A percentile compares a stretch with the other conserved stretches of the same genome.
These are phyloP conservation scores for Suhomyces kilbournensis DNA, from an alignment of 805 yeast genomes.

Conservation along the genomic window DNA sequence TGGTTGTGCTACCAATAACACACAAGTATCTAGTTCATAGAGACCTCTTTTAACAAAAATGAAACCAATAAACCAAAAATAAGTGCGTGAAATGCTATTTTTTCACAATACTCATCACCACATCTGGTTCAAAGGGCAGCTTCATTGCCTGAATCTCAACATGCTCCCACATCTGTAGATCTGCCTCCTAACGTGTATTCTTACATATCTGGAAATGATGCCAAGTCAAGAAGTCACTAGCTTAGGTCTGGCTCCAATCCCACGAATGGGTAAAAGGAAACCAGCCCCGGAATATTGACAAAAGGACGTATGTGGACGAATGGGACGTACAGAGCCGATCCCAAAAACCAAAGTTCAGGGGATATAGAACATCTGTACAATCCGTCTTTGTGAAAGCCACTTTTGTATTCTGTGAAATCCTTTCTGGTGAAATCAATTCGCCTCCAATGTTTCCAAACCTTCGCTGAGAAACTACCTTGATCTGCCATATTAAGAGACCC, in stretches of 20 bases:
- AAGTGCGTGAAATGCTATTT: background rate
- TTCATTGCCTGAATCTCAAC: background rate
- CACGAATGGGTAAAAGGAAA: background rate
- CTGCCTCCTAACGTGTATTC: background rate
- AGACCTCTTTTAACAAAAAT: conserved; percentile 2
- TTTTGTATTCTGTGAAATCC: background rate
- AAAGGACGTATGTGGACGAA: background rate
- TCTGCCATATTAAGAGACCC: background rate
- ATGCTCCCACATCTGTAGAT: background rate
- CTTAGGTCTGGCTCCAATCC: background rate
- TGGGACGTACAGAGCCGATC: background rate
- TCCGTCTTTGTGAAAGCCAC: background rate
- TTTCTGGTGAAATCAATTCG: background rate
- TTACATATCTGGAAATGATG: background rate
- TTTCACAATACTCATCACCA: background rate
- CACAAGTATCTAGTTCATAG: background rate
- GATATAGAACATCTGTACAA: background rate
- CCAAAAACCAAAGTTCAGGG: background rate
- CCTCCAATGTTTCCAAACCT: background rate
- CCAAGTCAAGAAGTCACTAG: background rate
- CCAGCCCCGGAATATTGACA: background rate
- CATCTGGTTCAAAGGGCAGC: background rate
- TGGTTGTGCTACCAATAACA: background rate
- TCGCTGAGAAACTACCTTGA: background rate
- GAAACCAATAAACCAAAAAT: conserved; percentile 5